Evolutionary conservation across 2,329 filamentous ascomycete genomes (phyloP).

Genomic region (Pyricularia pennisetigena): DNA sequence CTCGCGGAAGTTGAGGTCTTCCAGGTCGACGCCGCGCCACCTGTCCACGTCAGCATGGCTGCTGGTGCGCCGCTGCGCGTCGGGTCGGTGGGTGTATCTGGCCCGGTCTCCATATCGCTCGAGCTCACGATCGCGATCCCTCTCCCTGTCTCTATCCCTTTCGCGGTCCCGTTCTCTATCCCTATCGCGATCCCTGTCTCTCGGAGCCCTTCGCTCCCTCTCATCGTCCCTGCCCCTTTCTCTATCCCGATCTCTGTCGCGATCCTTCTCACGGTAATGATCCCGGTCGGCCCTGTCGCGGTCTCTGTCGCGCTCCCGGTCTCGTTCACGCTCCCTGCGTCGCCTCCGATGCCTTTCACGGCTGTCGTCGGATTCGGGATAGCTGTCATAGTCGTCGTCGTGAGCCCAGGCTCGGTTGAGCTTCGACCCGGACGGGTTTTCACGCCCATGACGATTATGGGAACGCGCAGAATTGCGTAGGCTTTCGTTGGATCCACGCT

Average conservation of each 20-base stretch:
- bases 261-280: slow-evolving; percentile 17
- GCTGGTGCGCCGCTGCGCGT: slow-evolving; percentile 32
- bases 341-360: slow-evolving; percentile 17
- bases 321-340: slow-evolving; percentile 19
- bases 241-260: slow-evolving; percentile 23
- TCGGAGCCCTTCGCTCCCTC: slow-evolving; percentile 21
- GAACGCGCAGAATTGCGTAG: slow-evolving; percentile 11
- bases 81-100: slow-evolving; percentile 26
- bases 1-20: slow-evolving; percentile 13
- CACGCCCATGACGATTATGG: slow-evolving; percentile 24
- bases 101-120: slow-evolving; percentile 15
- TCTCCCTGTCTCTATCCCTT: slow-evolving; percentile 13
- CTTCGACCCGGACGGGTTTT: slow-evolving; percentile 28
- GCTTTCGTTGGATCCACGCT: slow-evolving; percentile 17
- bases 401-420: slow-evolving; percentile 32
- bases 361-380: slow-evolving; percentile 3
- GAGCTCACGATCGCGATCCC: slow-evolving; percentile 17
- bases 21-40: slow-evolving; percentile 24
- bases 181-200: slow-evolving; percentile 22
- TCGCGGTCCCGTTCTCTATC: slow-evolving; percentile 17
- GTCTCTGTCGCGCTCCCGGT: slow-evolving; percentile 27
- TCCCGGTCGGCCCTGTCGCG: slow-evolving; percentile 16
- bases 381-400: slow-evolving; percentile 17
- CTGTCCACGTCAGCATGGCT: slow-evolving; percentile 40
- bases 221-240: slow-evolving; percentile 27